Evolutionary conservation across 305 asterid species (phyloP).

Genomic region (Solanum chacoense): DNA sequence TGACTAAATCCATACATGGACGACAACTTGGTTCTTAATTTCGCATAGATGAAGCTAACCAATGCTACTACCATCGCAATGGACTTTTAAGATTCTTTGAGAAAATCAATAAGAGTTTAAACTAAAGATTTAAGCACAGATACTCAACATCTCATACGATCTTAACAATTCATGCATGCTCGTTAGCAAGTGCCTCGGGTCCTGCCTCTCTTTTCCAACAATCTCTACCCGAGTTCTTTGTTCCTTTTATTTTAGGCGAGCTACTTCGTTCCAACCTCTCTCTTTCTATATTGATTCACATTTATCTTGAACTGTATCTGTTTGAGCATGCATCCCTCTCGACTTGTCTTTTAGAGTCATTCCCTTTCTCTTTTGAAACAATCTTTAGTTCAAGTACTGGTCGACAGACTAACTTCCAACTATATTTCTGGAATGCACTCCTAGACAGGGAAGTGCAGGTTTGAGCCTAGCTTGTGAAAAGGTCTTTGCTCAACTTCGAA

Average conservation of each 20-base stretch:
- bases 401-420: background rate
- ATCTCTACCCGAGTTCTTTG: background rate
- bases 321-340: background rate
- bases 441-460: background rate
- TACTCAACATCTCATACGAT: background rate
- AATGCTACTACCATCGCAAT: no score
- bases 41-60: no score
- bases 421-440: background rate
- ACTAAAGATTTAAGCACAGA: no score
- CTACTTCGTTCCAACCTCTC: background rate
- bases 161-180: background rate
- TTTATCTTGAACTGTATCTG: background rate
- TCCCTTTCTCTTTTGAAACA: background rate
- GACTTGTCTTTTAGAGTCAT: background rate
- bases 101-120: no score
- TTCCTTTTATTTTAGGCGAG: background rate
- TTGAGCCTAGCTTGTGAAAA: background rate
- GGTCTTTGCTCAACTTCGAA: background rate
- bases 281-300: background rate
- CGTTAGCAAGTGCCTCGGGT: no score
- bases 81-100: no score
- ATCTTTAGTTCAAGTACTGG: background rate
- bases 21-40: no score
- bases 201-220: background rate
- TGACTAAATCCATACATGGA: no score